Conservation (phyloP, 352 stramenopile genomes). For the Pythium dissimile region DNA sequence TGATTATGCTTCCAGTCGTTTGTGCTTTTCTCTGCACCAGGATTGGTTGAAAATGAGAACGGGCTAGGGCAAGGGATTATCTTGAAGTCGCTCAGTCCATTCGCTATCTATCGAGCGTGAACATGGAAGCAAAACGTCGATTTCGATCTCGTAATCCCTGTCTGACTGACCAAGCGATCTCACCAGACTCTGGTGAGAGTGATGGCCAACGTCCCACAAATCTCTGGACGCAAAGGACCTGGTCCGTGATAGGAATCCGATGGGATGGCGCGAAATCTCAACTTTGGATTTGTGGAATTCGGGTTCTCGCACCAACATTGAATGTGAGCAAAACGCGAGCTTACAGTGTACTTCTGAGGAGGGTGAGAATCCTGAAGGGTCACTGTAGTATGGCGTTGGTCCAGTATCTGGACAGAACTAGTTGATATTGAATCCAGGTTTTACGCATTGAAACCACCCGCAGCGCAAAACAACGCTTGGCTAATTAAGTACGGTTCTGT, state of each 20-base stretch:
- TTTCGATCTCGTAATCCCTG: constrained; percentile 15
- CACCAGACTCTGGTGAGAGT: constrained; percentile 4
- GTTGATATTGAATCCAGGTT: too few species aligned
- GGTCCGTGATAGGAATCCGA: background rate
- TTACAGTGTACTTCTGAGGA: too few species aligned
- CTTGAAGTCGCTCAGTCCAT: constrained; percentile 17
- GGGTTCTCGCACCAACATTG: too few species aligned
- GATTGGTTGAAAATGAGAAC: constrained; percentile 6
- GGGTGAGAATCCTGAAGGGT: too few species aligned
- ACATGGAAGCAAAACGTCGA: constrained; percentile 2
- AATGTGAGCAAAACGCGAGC: too few species aligned
- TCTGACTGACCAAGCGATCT: background rate
- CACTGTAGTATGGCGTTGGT: too few species aligned
- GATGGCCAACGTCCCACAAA: constrained; percentile 10
- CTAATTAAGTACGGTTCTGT: too few species aligned
- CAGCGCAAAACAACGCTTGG: too few species aligned
- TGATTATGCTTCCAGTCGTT: constrained; percentile 16
- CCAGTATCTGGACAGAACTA: too few species aligned
- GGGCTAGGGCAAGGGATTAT: constrained; percentile 12
- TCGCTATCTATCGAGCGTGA: constrained; percentile 13
- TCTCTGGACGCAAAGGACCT: background rate
- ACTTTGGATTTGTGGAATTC: too few species aligned
- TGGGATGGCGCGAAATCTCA: constrained; percentile 9
- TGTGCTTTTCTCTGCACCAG: background rate
- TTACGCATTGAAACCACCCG: too few species aligned